Evolutionary conservation across 176 grass and related monocot species (phyloP).

Genomic region (sorghum (Sorghum bicolor)): Sorghum_bicolor_NCBIv3 NC_012871.2:69418501-69419000

Average conservation of each 20-base stretch:
- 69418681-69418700: slow-evolving; percentile 16
- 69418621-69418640: not conserved
- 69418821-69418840: slow-evolving; percentile 1
- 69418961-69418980: too few species aligned
- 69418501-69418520: not conserved
- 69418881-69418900: slow-evolving; percentile 56
- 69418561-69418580: not conserved
- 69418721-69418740: not conserved
- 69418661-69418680: not conserved
- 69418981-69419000: not conserved
- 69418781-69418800: not conserved
- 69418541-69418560: not conserved
- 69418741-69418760: slow-evolving; percentile 27
- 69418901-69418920: slow-evolving; percentile 69
- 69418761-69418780: not conserved
- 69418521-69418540: not conserved
- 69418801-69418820: slow-evolving; percentile 10
- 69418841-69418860: not conserved
- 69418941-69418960: slow-evolving; percentile 16
- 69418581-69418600: not conserved
- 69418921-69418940: slow-evolving; percentile 42
- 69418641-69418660: not conserved
- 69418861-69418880: slow-evolving; percentile 28
- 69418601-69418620: not conserved
- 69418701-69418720: not conserved